Evolutionary conservation across 2,329 filamentous ascomycete species (phyloP).

Genomic region (Penicillium olsonii): DNA sequence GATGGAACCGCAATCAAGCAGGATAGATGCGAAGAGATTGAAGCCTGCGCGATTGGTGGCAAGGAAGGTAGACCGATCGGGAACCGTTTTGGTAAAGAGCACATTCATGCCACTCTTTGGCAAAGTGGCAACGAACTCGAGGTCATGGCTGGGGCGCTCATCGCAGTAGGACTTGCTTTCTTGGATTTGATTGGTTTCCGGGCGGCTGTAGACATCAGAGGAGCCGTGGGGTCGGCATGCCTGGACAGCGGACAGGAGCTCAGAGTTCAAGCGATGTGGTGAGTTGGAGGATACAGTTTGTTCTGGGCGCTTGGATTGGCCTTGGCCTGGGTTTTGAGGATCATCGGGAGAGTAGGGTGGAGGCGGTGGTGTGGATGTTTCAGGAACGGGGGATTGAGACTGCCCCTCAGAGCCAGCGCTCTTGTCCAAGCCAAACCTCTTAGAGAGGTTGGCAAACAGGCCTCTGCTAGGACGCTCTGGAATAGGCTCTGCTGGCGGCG

Average conservation of each 20-base stretch:
- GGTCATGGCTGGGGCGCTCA: slow-evolving; percentile 70
- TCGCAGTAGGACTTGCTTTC: slow-evolving; percentile 89
- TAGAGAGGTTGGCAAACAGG: slow-evolving; percentile 69
- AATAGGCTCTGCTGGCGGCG: slow-evolving; percentile 21
- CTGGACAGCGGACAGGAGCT: slow-evolving; percentile 73
- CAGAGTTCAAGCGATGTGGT: slow-evolving; percentile 46
- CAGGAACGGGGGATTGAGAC: slow-evolving; percentile 23
- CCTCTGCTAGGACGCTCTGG: slow-evolving; percentile 53
- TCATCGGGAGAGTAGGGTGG: slow-evolving; percentile 44
- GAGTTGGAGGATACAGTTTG: slow-evolving; percentile 35
- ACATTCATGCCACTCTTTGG: slow-evolving; percentile 70
- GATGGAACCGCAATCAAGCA: slow-evolving; percentile 69
- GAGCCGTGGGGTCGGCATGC: slow-evolving; percentile 77
- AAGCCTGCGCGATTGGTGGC: slow-evolving; percentile 61
- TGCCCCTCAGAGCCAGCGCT: slow-evolving; percentile 24
- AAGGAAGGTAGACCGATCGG: slow-evolving; percentile 60
- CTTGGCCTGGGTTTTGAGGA: slow-evolving; percentile 23
- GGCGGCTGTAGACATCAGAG: slow-evolving; percentile 69
- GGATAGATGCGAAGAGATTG: slow-evolving; percentile 67
- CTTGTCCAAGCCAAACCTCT: slow-evolving; percentile 67
- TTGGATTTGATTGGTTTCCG: slow-evolving; percentile 70
- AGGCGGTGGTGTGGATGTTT: slow-evolving; percentile 36
- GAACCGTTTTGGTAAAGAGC: slow-evolving; percentile 63
- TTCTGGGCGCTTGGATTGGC: slow-evolving; percentile 28
- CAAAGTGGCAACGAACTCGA: slow-evolving; percentile 69